A percentile compares a stretch with the other conserved stretches of the same genome.
phyloP scores from a whole-genome alignment of 2,329 filamentous ascomycete genomes.

The Pleochaeta shiraiana region DNA sequence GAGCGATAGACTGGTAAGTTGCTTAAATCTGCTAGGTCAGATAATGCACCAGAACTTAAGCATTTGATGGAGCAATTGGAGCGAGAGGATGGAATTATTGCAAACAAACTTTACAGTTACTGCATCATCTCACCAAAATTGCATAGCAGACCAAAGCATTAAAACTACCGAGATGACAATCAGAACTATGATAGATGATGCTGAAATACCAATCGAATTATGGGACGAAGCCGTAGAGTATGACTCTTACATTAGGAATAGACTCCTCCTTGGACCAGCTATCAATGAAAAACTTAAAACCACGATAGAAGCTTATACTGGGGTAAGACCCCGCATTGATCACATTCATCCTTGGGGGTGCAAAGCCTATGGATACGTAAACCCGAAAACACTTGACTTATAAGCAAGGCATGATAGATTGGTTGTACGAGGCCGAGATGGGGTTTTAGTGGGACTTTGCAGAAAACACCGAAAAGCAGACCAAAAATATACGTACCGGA shows the following conservation, averaged over 20 bases:
- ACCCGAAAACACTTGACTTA: not conserved
- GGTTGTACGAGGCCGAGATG: not conserved
- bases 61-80: not conserved
- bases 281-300: not conserved
- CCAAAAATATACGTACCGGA: not conserved
- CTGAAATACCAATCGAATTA: not conserved
- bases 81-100: not conserved
- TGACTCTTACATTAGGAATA: not conserved
- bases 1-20: not conserved
- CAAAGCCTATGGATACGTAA: not conserved
- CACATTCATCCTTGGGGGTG: not conserved
- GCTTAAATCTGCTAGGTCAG: not conserved
- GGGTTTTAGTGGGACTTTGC: not conserved
- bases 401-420: not conserved
- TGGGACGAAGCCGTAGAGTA: not conserved
- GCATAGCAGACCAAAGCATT: not conserved
- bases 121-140: not conserved
- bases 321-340: not conserved
- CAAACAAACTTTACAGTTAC: not conserved
- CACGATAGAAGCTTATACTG: not conserved
- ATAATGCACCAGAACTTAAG: conserved; percentile 2
- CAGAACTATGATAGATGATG: not conserved
- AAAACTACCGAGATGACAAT: not conserved
- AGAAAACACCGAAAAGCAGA: not conserved
- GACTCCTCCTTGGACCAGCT: not conserved